Evolutionary conservation across 2,329 filamentous ascomycete species (phyloP).

Genomic region (Ophiostoma perfectum): DNA sequence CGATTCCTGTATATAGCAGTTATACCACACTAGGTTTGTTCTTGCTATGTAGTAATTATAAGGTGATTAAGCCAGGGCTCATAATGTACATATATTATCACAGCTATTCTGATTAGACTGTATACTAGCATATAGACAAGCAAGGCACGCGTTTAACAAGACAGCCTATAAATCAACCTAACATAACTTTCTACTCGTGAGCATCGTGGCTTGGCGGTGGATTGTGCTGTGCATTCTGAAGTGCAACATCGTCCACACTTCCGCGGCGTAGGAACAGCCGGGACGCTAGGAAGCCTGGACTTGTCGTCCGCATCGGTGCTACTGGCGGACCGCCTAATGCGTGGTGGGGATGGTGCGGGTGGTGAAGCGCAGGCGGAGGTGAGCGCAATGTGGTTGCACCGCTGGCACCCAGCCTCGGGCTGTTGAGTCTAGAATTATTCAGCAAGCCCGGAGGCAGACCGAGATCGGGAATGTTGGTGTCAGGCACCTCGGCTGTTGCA

Average conservation of each 20-base stretch:
- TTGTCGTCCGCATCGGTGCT: constrained; percentile 33
- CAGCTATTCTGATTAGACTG: too few species aligned
- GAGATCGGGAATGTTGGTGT: constrained; percentile 54
- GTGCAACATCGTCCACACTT: constrained; percentile 41
- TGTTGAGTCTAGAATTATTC: constrained; percentile 30
- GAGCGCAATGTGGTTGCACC: constrained; percentile 5
- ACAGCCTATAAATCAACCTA: too few species aligned
- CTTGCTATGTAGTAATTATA: too few species aligned
- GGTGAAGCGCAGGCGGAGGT: constrained; percentile 12
- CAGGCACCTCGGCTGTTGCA: constrained; percentile 42
- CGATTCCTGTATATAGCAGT: too few species aligned
- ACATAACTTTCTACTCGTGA: too few species aligned
- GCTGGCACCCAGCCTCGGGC: constrained; percentile 13
- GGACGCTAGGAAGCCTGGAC: constrained; percentile 39
- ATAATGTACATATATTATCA: too few species aligned
- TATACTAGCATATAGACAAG: too few species aligned
- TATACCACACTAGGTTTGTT: too few species aligned
- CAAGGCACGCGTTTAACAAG: too few species aligned
- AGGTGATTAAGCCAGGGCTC: too few species aligned
- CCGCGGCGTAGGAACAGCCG: constrained; percentile 42
- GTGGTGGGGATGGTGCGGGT: neutral
- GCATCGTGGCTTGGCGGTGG: neutral
- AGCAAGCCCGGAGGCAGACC: constrained; percentile 54
- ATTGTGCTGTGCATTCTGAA: neutral
- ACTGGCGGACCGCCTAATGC: neutral